phyloP scores from a whole-genome alignment of 371 early-diverging fungal species.

The Mucor sp. region DNA sequence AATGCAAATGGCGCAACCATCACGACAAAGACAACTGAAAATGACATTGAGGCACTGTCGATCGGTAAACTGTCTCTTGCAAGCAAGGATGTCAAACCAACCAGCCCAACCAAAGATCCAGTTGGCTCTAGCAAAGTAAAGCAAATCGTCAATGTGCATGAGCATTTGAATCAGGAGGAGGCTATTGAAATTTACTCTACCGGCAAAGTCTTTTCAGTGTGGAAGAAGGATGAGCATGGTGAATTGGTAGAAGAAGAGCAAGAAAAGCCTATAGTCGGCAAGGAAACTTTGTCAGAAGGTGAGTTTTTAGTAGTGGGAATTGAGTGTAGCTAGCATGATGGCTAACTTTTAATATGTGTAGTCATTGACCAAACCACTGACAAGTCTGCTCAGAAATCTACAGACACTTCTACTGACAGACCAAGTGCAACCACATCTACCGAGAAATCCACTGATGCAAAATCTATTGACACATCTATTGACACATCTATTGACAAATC shows the following conservation, averaged over 20 bases:
- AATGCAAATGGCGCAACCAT: not conserved
- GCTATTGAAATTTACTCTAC: constrained; percentile 22
- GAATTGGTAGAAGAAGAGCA: not conserved
- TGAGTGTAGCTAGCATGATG: not conserved
- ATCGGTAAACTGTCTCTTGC: not conserved
- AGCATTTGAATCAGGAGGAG: constrained; percentile 20
- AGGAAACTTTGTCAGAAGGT: not conserved
- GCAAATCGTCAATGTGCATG: constrained; percentile 26
- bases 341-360: not conserved
- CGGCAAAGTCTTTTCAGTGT: constrained; percentile 24
- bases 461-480: no score
- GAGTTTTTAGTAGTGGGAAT: not conserved
- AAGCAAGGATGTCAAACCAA: not conserved
- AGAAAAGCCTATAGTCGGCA: not conserved
- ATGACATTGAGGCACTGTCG: not conserved
- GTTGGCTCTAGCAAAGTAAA: constrained; percentile 15
- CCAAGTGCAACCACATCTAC: no score
- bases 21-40: not conserved
- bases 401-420: not conserved
- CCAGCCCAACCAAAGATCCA: not conserved
- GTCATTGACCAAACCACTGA: not conserved
- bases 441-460: no score
- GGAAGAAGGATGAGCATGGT: constrained; percentile 14
- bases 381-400: not conserved
- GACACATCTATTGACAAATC: not conserved